phyloP scores from a whole-genome alignment of 1,139 yeast genomes.

The Pichia sp. region DNA sequence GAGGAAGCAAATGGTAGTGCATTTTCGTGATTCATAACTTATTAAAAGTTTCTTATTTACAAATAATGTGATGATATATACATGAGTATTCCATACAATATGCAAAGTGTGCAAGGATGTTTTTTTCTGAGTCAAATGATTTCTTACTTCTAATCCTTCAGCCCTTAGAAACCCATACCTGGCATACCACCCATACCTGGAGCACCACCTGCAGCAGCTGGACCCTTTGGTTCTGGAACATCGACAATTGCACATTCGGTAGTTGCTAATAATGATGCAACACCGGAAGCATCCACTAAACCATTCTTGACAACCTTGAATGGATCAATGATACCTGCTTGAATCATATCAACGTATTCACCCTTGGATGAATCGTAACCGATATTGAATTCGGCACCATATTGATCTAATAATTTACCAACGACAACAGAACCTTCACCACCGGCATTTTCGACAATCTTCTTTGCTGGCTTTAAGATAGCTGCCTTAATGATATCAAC shows the following conservation, averaged over 20 bases:
- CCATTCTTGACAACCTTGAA: conserved; percentile 98
- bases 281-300: conserved; percentile 95
- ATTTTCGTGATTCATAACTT: too few relatives aligned
- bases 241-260: conserved; percentile 99
- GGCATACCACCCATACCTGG: conserved; percentile 58
- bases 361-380: conserved; percentile 96
- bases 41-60: too few relatives aligned
- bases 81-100: background rate
- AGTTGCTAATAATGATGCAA: conserved; percentile 94
- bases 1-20: too few relatives aligned
- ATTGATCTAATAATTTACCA: conserved; percentile 82
- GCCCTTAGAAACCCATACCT: conserved; percentile 29
- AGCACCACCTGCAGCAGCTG: conserved; percentile 56
- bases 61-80: background rate
- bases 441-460: conserved; percentile 97
- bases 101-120: background rate
- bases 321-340: conserved; percentile 98
- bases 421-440: conserved; percentile 97
- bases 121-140: too few relatives aligned
- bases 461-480: conserved; percentile 93
- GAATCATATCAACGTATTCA: conserved; percentile 92
- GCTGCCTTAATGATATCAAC: conserved; percentile 94
- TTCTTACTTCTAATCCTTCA: background rate
- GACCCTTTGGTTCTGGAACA: conserved; percentile 85
- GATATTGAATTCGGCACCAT: conserved; percentile 75